Conservation (phyloP, 208 protist species). For the Leishmania major region DNA sequence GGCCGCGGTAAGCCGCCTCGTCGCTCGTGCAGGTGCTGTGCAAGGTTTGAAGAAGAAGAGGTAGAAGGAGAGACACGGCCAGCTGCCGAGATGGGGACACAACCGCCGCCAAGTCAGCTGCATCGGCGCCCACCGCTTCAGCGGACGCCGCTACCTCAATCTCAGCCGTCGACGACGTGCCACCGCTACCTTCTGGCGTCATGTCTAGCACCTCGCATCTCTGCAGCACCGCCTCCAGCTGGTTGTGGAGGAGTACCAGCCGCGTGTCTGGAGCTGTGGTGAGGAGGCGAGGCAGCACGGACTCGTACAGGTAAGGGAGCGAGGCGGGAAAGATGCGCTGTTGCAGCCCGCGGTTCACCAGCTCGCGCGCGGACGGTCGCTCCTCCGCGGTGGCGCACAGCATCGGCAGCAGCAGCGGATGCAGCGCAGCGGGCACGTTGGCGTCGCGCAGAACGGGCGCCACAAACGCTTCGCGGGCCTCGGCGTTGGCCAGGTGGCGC, state of each 20-base stretch:
- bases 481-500: constrained; percentile 27
- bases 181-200: background rate
- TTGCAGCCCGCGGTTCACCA: constrained; percentile 29
- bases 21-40: constrained; percentile 32
- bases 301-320: constrained; percentile 44
- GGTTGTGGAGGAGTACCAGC: constrained; percentile 45
- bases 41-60: constrained; percentile 54
- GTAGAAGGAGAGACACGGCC: constrained; percentile 45
- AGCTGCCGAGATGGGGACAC: background rate
- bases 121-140: background rate
- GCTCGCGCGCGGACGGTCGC: constrained; percentile 49
- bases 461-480: constrained; percentile 19
- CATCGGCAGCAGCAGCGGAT: constrained; percentile 34
- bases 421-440: constrained; percentile 12
- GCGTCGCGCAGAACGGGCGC: constrained; percentile 19
- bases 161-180: background rate
- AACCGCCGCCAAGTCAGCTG: background rate
- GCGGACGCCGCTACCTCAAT: background rate
- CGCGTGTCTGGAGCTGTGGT: constrained; percentile 49
- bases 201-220: constrained; percentile 8
- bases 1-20: constrained; percentile 49
- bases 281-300: constrained; percentile 56
- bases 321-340: constrained; percentile 52
- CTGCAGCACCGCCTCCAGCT: constrained; percentile 14
- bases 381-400: constrained; percentile 33